phyloP scores from a whole-genome alignment of 306 rosid genomes.

The Carpinus fangiana region DNA sequence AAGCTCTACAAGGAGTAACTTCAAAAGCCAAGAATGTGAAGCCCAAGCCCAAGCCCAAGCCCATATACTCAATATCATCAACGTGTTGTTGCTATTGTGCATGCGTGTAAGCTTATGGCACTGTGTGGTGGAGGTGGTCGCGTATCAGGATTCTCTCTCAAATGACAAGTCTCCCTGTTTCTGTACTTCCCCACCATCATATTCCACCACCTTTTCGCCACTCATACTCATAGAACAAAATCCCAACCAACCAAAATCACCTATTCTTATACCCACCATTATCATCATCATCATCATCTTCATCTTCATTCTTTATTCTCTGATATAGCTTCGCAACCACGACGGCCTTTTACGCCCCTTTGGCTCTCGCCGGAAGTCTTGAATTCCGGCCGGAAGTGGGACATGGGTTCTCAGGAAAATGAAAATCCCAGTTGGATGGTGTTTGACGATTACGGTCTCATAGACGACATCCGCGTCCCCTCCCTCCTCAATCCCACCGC shows the following conservation, averaged over 20 bases:
- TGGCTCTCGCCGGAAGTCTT: constrained; percentile 23
- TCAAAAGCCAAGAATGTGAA: background rate
- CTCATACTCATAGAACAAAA: background rate
- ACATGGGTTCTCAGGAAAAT: constrained; percentile 48
- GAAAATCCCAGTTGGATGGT: constrained; percentile 52
- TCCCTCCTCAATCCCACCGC: constrained; percentile 38
- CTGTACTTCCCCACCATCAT: background rate
- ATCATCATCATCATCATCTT: background rate
- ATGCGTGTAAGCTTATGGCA: background rate
- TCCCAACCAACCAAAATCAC: constrained; percentile 25
- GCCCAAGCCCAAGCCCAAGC: background rate
- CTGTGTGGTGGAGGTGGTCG: constrained; percentile 10
- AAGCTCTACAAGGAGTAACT: background rate
- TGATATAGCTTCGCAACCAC: background rate
- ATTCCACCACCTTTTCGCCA: background rate
- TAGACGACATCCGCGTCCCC: constrained; percentile 52
- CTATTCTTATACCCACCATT: background rate
- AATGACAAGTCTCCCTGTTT: background rate
- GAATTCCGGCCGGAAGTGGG: constrained; percentile 13
- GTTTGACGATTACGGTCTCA: constrained; percentile 46
- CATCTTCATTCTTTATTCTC: background rate
- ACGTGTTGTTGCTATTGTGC: background rate
- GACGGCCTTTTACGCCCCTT: background rate
- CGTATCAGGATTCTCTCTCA: background rate
- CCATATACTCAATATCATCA: background rate